Base-by-base conservation (phyloP, 1,284 basidiomycete species). In the Cryptococcus sp. region DNA sequence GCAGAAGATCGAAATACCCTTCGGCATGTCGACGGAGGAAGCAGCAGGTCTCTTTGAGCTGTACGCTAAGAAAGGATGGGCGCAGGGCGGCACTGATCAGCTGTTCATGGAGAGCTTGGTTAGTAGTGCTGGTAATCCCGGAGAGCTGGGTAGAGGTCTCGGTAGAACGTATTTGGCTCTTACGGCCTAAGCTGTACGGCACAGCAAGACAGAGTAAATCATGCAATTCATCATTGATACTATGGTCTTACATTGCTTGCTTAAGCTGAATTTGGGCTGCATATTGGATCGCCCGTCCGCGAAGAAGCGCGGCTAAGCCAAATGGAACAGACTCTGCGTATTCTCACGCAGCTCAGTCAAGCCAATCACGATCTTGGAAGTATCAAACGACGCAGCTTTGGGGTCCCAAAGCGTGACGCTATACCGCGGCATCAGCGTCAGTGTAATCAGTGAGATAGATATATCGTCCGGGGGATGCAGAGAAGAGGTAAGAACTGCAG, bases 41-140 rank as follows among this genome's bases (percentile, higher is more conserved):
- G 78, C 80, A 3, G 62, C 57, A 3, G 79, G 78, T 7, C 60
- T 81, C 54, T 78, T 79, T 56, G 62, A 77, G 54, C 56, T 80
- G 42, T 74, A 70, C 57, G 63, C 68, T 15, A 70, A 66, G 47
- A 78, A 74, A 66, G 70, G 77, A 23, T 72, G 72, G 61, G 66
- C 49, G 19, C 49, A 20, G 8, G 46, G 46, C 16, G 57, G 20
- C 5, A 54, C 49, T 40, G 78, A 80, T 62, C 77, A 79, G 56
- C 53, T 73, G 23, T 77, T 78, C 64, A 58, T 78, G 48, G 64
- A 68, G 51, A 70, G 69, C 39, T 74, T 71, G 56, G 60, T 66
- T 5, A 69, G 70, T 49, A 61, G 69, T 11, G 63, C 59, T 19
- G 78, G 77, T n/a, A 78, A 78, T 62, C 73, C 74, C 2, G 39